Conservation (phyloP, 2,329 filamentous ascomycete genomes). For the Cadophora luteo-olivacea region DNA sequence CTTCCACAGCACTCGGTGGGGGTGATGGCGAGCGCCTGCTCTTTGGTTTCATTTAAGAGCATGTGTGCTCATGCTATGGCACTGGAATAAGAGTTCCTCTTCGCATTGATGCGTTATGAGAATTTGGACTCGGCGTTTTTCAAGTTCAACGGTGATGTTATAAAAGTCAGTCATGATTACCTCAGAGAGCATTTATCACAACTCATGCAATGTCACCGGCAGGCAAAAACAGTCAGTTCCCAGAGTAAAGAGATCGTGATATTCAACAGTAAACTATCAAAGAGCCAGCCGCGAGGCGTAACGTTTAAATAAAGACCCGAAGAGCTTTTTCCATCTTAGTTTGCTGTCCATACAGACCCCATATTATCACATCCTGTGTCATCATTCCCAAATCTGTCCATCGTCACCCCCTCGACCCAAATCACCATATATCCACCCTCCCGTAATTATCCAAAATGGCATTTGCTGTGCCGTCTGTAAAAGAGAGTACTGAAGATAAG, state of each 20-base stretch:
- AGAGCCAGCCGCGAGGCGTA: conserved; percentile 41
- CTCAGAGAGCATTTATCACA: too few relatives aligned
- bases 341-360: conserved; percentile 22
- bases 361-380: conserved; percentile 26
- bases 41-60: too few relatives aligned
- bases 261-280: conserved; percentile 31
- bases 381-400: conserved; percentile 9
- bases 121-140: too few relatives aligned
- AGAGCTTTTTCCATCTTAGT: conserved; percentile 30
- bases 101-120: too few relatives aligned
- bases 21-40: too few relatives aligned
- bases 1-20: too few relatives aligned
- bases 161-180: too few relatives aligned
- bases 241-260: conserved; percentile 25
- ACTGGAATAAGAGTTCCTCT: too few relatives aligned
- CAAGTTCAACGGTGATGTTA: too few relatives aligned
- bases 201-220: too few relatives aligned
- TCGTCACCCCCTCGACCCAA: background rate
- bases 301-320: conserved; percentile 33
- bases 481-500: conserved; percentile 12
- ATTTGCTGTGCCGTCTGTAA: conserved; percentile 1
- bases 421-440: conserved; percentile 7
- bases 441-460: conserved; percentile 11
- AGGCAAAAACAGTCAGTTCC: background rate
- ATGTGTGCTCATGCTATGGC: too few relatives aligned